phyloP scores from a whole-genome alignment of 805 yeast species.

The Metschnikowia cubensis region DNA sequence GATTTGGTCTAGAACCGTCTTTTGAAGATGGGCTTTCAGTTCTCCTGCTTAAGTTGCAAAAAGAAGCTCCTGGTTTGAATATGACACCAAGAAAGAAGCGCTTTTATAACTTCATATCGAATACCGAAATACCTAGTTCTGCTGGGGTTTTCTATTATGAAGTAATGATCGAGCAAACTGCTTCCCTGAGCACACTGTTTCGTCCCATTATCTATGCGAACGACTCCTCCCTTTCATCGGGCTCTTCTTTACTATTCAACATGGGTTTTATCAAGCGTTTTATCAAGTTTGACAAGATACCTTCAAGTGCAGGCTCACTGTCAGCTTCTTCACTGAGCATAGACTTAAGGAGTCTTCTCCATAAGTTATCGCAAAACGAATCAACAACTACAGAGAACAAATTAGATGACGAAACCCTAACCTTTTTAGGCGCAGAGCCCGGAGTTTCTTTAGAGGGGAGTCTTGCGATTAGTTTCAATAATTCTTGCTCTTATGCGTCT shows the following conservation, averaged over 20 bases:
- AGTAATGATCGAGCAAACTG: conserved; percentile 32
- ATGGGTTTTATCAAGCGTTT: conserved; percentile 32
- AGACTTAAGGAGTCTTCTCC: conserved; percentile 30
- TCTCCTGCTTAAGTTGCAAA: conserved; percentile 21
- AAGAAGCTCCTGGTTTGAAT: not conserved
- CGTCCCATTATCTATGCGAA: conserved; percentile 31
- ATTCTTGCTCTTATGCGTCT: conserved; percentile 37
- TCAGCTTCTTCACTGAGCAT: conserved; percentile 15
- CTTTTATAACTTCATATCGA: conserved; percentile 37
- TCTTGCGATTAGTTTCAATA: conserved; percentile 39
- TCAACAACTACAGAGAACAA: conserved; percentile 5
- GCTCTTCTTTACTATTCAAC: conserved; percentile 29
- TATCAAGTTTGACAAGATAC: conserved; percentile 21
- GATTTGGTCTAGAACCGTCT: conserved; percentile 23
- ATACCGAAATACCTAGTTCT: conserved; percentile 29
- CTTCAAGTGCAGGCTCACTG: conserved; percentile 6
- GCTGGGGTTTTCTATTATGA: conserved; percentile 42
- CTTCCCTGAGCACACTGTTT: conserved; percentile 28
- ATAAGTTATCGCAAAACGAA: conserved; percentile 22
- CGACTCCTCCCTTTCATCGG: conserved; percentile 33
- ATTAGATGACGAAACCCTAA: conserved; percentile 20
- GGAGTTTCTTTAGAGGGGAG: conserved; percentile 40
- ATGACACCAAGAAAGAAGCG: conserved; percentile 11
- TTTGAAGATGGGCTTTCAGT: conserved; percentile 28
- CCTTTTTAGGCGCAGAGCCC: conserved; percentile 30